Percentiles rank a stretch among this genome's conserved stretches.
phyloP scores from a whole-genome alignment of 2,329 filamentous ascomycete genomes.

The Chaetomiaceae sp. region DNA sequence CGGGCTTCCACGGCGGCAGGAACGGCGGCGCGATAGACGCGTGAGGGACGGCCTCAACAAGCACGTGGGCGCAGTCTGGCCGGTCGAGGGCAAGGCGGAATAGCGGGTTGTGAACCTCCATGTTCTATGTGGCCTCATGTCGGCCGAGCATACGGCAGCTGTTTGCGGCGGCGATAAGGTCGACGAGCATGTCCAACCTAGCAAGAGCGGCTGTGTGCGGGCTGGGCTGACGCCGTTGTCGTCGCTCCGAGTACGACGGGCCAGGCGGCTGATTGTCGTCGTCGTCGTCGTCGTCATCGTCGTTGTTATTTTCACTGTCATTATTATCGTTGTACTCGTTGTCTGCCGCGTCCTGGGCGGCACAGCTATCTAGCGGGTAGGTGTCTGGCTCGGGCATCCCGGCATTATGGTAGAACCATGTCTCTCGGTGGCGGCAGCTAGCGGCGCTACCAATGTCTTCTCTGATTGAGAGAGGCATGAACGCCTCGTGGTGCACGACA shows the following conservation, averaged over 20 bases:
- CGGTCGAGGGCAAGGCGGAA: background rate
- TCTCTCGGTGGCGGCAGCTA: background rate
- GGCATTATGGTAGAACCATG: background rate
- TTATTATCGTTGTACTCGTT: background rate
- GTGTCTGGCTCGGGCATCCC: background rate
- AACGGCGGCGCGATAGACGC: background rate
- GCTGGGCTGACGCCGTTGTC: constrained; percentile 3
- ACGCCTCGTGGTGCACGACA: background rate
- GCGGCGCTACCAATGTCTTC: background rate
- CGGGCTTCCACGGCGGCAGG: background rate
- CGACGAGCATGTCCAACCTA: constrained; percentile 7
- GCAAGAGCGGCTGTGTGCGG: constrained; percentile 3
- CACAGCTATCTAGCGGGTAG: background rate
- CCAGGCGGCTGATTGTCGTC: background rate
- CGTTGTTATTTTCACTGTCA: background rate
- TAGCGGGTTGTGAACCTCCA: background rate
- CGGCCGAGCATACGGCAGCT: background rate
- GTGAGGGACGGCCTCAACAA: background rate
- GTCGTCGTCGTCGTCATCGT: background rate
- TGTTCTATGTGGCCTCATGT: background rate
- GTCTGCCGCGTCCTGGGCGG: background rate
- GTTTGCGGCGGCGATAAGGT: constrained; percentile 1
- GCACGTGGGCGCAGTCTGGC: background rate
- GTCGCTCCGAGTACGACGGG: background rate
- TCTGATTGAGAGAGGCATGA: background rate